Conservation (phyloP, 2,329 filamentous ascomycete species). For the Colletotrichum simmondsii region DNA sequence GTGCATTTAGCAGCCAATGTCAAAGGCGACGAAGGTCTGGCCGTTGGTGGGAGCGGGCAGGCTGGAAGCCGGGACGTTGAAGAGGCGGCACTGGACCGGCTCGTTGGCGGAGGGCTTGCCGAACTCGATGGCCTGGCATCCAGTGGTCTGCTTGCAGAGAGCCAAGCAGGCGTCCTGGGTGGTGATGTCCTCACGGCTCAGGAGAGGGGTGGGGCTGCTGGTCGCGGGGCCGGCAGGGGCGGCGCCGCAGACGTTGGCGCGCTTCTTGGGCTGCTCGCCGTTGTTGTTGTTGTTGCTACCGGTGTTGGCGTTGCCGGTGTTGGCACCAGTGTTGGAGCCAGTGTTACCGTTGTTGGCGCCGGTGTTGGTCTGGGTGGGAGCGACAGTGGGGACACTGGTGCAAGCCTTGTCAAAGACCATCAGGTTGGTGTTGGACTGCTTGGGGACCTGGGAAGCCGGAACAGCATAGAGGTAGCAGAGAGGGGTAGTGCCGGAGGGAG, state of each 20-base stretch:
- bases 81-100: slow-evolving; percentile 27
- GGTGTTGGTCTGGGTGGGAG: slow-evolving; percentile 1
- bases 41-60: slow-evolving; percentile 27
- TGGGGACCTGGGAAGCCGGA: slow-evolving; percentile 14
- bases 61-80: slow-evolving; percentile 16
- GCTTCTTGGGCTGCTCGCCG: slow-evolving; percentile 16
- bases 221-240: slow-evolving; percentile 23
- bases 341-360: slow-evolving; percentile 4
- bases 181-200: slow-evolving; percentile 16
- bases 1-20: slow-evolving; percentile 20
- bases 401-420: slow-evolving; percentile 27
- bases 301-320: slow-evolving; percentile 4
- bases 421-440: slow-evolving; percentile 22
- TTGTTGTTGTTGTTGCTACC: background rate
- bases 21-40: slow-evolving; percentile 27
- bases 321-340: background rate
- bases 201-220: slow-evolving; percentile 11
- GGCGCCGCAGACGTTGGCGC: slow-evolving; percentile 24
- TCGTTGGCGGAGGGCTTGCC: slow-evolving; percentile 34
- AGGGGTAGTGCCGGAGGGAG: slow-evolving; percentile 1
- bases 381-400: slow-evolving; percentile 11
- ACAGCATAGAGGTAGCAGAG: slow-evolving; percentile 23
- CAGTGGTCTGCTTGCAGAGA: slow-evolving; percentile 31
- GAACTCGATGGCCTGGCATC: slow-evolving; percentile 43
- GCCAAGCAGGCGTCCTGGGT: slow-evolving; percentile 26